Evolutionary conservation across 371 early-diverging fungal genomes (phyloP), one percentile per base, ranked within the genome.

Genomic region (Lichtheimia corymbifera): DNA sequence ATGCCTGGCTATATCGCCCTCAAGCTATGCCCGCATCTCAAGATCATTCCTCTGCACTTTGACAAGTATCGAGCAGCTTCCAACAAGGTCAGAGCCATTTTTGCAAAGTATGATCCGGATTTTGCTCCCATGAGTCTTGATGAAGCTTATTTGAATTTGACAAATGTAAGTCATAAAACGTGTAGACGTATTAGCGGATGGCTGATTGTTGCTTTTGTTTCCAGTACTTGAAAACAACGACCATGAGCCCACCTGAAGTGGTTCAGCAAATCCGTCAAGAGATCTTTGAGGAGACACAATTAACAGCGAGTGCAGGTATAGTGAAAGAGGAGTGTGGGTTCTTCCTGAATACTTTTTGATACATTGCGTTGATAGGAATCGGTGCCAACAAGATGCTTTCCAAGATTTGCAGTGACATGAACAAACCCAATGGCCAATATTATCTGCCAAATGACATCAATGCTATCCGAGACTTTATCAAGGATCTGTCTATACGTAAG

Each of bases 341-440:
- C 4, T 7, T 28, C 28, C 7, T 7, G 28, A 28, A 28, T 4
- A 0, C 7, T 7, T 35, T 35, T 11, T 35, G 35, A 35, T 35
- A 35, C 35, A 35, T 35, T 35, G 11, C 9, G 4, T 35, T 6
- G 35, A 35, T 35, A 73, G 74, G 88, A 14, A 83, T 89, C 53
- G 89, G 78, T 30, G 73, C 83, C n/a, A 87, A 87, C 62, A 76
- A 68, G 70, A 71, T 79, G 67, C 67, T 88, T 6, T 77, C 85
- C 6, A 85, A 87, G 63, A 59, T 82, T 7, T 85, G 87, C 45
- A 80, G 84, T 42, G 87, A 88, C 54, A 61, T 83, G 0, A 83
- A 88, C 44, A 90, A 90, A 54, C 90, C 90, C 3, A 88, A 90
- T 66, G 90, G 90, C 1, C 89, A 80, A 58, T 74, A 68, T 43